Evolutionary conservation across 2,329 filamentous ascomycete genomes (phyloP).

Genomic region (Cladosporium sp.): DNA sequence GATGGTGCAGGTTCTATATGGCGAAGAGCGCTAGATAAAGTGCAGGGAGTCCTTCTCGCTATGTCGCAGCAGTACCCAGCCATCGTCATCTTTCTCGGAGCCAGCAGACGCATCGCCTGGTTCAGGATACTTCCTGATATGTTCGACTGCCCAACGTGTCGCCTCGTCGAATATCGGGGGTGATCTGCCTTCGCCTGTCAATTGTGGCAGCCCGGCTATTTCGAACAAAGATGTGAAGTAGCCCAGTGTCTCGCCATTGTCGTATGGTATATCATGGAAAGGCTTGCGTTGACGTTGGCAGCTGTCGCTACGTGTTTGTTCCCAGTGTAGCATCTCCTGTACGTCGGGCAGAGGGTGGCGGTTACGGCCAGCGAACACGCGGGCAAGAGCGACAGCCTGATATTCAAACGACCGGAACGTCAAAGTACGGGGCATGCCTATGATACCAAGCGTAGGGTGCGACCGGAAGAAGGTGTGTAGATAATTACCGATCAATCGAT

Average conservation of each 20-base stretch:
- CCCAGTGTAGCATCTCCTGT: slow-evolving; percentile 53
- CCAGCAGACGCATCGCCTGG: not conserved
- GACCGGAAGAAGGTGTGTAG: slow-evolving; percentile 57
- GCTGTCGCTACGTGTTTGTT: slow-evolving; percentile 42
- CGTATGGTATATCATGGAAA: slow-evolving; percentile 59
- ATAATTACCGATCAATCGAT: slow-evolving; percentile 51
- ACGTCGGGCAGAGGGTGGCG: slow-evolving; percentile 43
- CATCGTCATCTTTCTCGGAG: not conserved
- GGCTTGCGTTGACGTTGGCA: slow-evolving; percentile 40
- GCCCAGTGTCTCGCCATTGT: slow-evolving; percentile 52
- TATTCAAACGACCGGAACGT: slow-evolving; percentile 61
- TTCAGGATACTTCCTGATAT: slow-evolving; percentile 29
- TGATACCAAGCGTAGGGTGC: slow-evolving; percentile 52
- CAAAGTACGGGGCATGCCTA: slow-evolving; percentile 55
- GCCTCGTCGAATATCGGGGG: slow-evolving; percentile 25
- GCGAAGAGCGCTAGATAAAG: not conserved
- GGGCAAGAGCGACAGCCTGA: slow-evolving; percentile 56
- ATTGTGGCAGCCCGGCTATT: slow-evolving; percentile 52
- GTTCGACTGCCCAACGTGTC: slow-evolving; percentile 30
- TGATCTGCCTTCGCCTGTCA: slow-evolving; percentile 35
- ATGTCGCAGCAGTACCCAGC: not conserved
- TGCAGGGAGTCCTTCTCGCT: not conserved
- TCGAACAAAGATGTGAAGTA: slow-evolving; percentile 53
- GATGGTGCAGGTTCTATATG: not conserved
- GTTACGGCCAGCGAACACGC: slow-evolving; percentile 51